Evolutionary conservation across 1,284 basidiomycete species (phyloP).

Genomic region (Moniliella sp.): DNA sequence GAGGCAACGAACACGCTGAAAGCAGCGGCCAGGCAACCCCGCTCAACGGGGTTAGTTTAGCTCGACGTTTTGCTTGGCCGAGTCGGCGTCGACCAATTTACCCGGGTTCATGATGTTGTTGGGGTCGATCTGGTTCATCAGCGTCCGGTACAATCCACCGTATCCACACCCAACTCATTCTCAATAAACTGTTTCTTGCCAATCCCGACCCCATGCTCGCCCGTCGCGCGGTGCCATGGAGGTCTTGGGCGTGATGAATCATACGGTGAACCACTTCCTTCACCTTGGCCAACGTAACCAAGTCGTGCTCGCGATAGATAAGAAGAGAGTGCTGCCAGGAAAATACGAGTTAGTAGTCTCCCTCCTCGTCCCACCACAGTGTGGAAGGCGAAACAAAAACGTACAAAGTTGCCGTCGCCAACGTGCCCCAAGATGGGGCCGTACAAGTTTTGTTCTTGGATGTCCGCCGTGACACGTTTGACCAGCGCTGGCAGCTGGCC

Average conservation of each 20-base stretch:
- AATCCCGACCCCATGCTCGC: no score
- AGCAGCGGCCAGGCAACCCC: no score
- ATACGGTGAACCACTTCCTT: no score
- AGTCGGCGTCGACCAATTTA: slow-evolving; percentile 4
- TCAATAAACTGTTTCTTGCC: slow-evolving; percentile 17
- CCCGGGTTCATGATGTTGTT: slow-evolving; percentile 22
- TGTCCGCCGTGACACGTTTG: neutral
- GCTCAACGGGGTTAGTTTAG: no score
- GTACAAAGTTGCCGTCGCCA: slow-evolving; percentile 49
- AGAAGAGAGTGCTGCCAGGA: slow-evolving; percentile 14
- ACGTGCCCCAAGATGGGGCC: slow-evolving; percentile 53
- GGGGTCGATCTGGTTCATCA: slow-evolving; percentile 19
- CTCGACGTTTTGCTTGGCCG: no score
- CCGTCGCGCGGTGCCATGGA: slow-evolving; percentile 25
- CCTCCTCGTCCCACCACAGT: no score
- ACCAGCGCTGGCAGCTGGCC: neutral
- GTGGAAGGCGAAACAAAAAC: no score
- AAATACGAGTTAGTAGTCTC: no score
- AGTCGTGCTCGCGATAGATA: no score
- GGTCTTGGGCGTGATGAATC: no score
- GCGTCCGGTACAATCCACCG: slow-evolving; percentile 14
- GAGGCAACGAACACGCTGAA: no score
- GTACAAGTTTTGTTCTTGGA: neutral
- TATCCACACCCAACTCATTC: slow-evolving; percentile 13
- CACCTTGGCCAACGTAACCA: slow-evolving; percentile 32